Conservation (phyloP, 179 eudicot genomes). For the Beta lomatogona region DNA sequence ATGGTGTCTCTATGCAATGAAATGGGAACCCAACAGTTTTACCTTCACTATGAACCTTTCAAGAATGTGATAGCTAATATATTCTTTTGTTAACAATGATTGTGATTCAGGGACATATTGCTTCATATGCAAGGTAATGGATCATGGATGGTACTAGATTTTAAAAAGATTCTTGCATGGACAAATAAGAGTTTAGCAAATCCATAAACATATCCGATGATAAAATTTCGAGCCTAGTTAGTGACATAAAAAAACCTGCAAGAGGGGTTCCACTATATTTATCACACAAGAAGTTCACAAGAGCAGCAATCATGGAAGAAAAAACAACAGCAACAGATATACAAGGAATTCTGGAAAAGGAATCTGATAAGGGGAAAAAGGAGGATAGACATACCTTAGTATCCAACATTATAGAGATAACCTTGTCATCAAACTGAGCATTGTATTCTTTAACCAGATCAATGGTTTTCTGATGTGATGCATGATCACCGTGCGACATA, state of each 20-base stretch:
- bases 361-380: background rate
- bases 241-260: background rate
- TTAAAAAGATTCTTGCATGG: background rate
- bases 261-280: background rate
- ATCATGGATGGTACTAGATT: background rate
- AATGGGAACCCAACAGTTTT: background rate
- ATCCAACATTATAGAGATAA: conserved; percentile 91
- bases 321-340: background rate
- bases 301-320: background rate
- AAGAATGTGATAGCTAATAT: background rate
- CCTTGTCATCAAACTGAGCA: conserved; percentile 85
- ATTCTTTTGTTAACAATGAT: background rate
- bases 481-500: conserved; percentile 99
- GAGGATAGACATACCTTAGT: conserved; percentile 64
- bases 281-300: conserved; percentile 13
- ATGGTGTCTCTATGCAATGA: background rate
- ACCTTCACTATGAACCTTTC: background rate
- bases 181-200: background rate
- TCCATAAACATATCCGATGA: conserved; percentile 4
- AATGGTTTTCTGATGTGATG: conserved; percentile 91
- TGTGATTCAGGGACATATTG: background rate
- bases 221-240: background rate
- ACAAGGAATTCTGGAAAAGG: background rate
- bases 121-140: background rate
- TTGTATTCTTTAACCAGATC: conserved; percentile 91